Base-by-base conservation (phyloP, 2,329 filamentous ascomycete species). In the Phaeosphaeriaceae sp. region DNA sequence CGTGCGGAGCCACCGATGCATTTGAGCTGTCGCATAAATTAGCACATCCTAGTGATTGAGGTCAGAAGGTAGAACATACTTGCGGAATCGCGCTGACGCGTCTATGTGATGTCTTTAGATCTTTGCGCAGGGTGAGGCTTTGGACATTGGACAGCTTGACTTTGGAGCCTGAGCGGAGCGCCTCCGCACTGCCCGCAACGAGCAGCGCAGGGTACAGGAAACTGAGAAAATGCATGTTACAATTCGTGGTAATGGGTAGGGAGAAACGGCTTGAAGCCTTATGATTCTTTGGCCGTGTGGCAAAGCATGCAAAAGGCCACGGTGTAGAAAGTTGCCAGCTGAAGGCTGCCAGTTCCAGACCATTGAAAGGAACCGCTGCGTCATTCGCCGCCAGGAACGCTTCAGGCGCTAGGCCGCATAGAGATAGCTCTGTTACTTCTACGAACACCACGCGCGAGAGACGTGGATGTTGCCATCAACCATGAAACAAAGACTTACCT, bases 401-500 rank as follows among this genome's bases (percentile, higher is more conserved):
- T 44, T 44, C 7, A 2, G 25, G 9, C 13, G 20, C 25, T 48
- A 55, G 19, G 31, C 52, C 31, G 22, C 2, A 19, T 42, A 7
- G 7, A 31, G 24, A 21, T 13, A 17, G 33, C 48, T 17, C 42
- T 51, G 51, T 51, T 7, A 11, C 31, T 36, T 36, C 31, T 11
- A 36, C 33, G 20, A 53, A 53, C 55, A 53, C 62, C 58, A 58
- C 55, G 54, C 58, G 51, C 57, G 45, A 52, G 33, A 33, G 41
- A 40, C 25, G 46, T 54, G 49, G 47, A 51, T 49, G 51, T 46
- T 49, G 55, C 58, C 62, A 57, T 46, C 59, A 65, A 63, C 53
- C 52, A 76, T 94, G 91, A 88, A 89, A 68, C 87, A 92, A 78
- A 84, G 91, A 78, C 88, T 92, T 68, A 96, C 93, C 0, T 95